These are phyloP conservation scores for Mortierella sp. DNA, from an alignment of 371 early-diverging fungal genomes.

Conservation along the genomic window DNA sequence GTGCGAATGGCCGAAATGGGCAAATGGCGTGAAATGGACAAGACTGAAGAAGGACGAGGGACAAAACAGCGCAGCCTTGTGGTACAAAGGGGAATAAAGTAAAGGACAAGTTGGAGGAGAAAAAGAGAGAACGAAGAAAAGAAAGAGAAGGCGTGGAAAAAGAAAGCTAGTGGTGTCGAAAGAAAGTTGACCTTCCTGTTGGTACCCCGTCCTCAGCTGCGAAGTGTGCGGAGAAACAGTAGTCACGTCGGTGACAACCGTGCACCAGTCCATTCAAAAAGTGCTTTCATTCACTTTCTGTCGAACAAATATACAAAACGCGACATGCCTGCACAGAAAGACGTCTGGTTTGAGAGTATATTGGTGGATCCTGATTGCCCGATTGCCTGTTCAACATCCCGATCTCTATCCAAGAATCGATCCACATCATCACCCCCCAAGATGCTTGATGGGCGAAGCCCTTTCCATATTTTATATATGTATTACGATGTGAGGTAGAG, in stretches of 20 bases:
- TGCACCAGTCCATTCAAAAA: no score
- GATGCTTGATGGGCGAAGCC: background rate
- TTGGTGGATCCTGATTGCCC: background rate
- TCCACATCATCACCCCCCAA: background rate
- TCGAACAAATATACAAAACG: no score
- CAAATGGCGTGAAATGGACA: background rate
- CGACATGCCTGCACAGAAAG: background rate
- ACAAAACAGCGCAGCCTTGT: background rate
- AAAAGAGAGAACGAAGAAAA: background rate
- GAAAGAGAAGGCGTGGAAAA: no score
- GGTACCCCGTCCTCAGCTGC: no score
- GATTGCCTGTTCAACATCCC: background rate
- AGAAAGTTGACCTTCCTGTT: no score
- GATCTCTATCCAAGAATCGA: background rate
- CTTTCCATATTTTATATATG: background rate
- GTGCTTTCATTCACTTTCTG: no score
- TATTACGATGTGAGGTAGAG: background rate
- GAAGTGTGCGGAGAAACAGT: no score
- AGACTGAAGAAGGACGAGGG: background rate
- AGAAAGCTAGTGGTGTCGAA: no score
- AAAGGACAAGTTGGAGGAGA: no score
- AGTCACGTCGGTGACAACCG: no score
- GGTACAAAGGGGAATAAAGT: no score
- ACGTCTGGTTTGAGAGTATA: background rate
- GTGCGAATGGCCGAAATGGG: background rate